Conservation (phyloP, 2,329 filamentous ascomycete genomes). For the Nemania sp. region DNA sequence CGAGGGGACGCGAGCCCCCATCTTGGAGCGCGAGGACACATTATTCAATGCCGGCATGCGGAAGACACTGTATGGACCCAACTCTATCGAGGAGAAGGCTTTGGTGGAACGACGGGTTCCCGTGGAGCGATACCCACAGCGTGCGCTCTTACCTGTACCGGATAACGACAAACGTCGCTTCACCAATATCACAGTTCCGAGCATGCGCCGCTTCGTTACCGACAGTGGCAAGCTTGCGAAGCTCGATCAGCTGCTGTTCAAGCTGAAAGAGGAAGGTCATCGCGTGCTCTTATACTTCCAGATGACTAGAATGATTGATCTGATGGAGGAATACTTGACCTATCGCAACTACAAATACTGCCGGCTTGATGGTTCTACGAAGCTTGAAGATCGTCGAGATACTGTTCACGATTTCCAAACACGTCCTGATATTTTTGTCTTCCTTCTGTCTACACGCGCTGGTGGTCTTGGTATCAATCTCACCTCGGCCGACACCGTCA, state of each 20-base stretch:
- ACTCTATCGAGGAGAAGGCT: conserved; percentile 68
- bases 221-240: conserved; percentile 96
- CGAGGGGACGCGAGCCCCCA: conserved; percentile 65
- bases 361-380: conserved; percentile 93
- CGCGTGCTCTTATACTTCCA: conserved; percentile 98
- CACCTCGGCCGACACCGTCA: conserved; percentile 94
- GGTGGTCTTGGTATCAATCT: conserved; percentile 98
- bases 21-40: conserved; percentile 69
- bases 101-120: conserved; percentile 76
- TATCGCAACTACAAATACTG: conserved; percentile 99
- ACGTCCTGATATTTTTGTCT: conserved; percentile 92
- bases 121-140: conserved; percentile 64
- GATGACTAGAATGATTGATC: conserved; percentile 99
- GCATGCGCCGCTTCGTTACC: conserved; percentile 96
- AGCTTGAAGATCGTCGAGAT: conserved; percentile 93
- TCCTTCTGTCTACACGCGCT: conserved; percentile 91
- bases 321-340: conserved; percentile 98
- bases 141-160: conserved; percentile 73
- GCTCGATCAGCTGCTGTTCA: conserved; percentile 82
- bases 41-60: conserved; percentile 82
- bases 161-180: conserved; percentile 82
- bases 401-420: conserved; percentile 97
- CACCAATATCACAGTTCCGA: conserved; percentile 89
- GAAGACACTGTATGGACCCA: conserved; percentile 71
- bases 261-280: conserved; percentile 90